A percentile compares a stretch with the other conserved stretches of the same genome.
phyloP scores from a whole-genome alignment of 2,329 filamentous ascomycete species.

The Rhynchosporium secalis region DNA sequence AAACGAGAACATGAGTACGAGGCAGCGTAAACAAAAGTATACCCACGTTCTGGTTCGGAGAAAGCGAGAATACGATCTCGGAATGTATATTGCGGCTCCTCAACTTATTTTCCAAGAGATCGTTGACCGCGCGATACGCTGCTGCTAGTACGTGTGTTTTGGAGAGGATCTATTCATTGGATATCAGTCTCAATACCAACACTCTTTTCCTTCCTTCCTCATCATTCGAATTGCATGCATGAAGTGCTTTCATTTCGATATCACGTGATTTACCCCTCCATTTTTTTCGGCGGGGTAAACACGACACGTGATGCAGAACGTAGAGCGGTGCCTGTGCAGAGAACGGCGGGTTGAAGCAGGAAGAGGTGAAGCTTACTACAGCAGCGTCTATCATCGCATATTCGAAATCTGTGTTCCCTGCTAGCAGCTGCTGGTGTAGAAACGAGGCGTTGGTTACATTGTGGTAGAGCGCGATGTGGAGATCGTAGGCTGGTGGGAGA shows the following conservation, averaged over 20 bases:
- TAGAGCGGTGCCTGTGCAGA: no score
- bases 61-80: constrained; percentile 56
- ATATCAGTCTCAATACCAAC: background rate
- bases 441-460: constrained; percentile 75
- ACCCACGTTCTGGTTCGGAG: constrained; percentile 55
- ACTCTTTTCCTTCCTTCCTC: background rate
- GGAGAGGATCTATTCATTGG: constrained; percentile 47
- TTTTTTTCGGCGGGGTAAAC: background rate
- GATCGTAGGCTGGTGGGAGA: constrained; percentile 62
- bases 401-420: constrained; percentile 81
- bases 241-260: background rate
- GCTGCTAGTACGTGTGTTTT: constrained; percentile 50
- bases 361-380: constrained; percentile 53
- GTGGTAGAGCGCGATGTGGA: constrained; percentile 75
- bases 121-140: constrained; percentile 51
- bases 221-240: background rate
- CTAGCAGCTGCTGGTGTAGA: constrained; percentile 80
- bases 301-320: background rate
- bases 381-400: constrained; percentile 91
- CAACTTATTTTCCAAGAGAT: constrained; percentile 44
- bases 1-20: no score
- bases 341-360: background rate
- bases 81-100: constrained; percentile 56
- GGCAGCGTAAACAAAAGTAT: no score
- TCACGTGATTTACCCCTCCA: constrained; percentile 9